Conservation (phyloP, 1,284 basidiomycete genomes). For the Sanghuangporus sanghuang region DNA sequence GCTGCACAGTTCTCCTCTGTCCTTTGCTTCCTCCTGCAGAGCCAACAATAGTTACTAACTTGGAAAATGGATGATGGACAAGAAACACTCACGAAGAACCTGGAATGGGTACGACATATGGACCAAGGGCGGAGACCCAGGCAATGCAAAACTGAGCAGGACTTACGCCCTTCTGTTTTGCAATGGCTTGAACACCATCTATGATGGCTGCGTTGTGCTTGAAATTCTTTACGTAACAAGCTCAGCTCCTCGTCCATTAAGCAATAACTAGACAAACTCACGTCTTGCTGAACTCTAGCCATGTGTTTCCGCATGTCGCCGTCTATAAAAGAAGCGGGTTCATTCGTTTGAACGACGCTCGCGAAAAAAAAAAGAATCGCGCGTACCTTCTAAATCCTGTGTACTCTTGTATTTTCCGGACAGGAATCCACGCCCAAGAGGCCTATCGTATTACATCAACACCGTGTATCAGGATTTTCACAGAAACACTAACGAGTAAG, state of each 20-base stretch:
- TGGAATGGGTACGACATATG: constrained; percentile 41
- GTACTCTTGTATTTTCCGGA: constrained; percentile 43
- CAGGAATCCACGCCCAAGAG: constrained; percentile 56
- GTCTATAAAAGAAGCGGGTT: constrained; percentile 19
- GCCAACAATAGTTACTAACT: not conserved
- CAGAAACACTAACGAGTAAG: constrained; percentile 39
- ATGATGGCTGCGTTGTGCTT: constrained; percentile 50
- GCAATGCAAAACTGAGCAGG: constrained; percentile 54
- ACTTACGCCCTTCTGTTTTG: constrained; percentile 41
- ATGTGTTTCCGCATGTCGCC: constrained; percentile 21
- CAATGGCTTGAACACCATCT: constrained; percentile 38
- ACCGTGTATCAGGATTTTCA: not conserved
- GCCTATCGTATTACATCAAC: constrained; percentile 28
- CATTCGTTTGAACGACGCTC: too few relatives aligned
- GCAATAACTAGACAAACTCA: constrained; percentile 22
- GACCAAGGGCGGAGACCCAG: constrained; percentile 42
- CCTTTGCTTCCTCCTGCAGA: constrained; percentile 27
- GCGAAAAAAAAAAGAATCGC: not conserved
- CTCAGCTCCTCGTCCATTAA: not conserved
- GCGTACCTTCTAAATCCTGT: constrained; percentile 42
- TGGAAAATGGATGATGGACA: not conserved
- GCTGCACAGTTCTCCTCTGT: constrained; percentile 33
- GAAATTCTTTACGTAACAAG: constrained; percentile 30
- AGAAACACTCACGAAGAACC: constrained; percentile 31
- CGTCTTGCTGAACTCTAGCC: constrained; percentile 22